Evolutionary conservation across 2,329 filamentous ascomycete species (phyloP), one percentile per base, ranked within the genome.

Genomic region (Trichoderma koningiopsis): DNA sequence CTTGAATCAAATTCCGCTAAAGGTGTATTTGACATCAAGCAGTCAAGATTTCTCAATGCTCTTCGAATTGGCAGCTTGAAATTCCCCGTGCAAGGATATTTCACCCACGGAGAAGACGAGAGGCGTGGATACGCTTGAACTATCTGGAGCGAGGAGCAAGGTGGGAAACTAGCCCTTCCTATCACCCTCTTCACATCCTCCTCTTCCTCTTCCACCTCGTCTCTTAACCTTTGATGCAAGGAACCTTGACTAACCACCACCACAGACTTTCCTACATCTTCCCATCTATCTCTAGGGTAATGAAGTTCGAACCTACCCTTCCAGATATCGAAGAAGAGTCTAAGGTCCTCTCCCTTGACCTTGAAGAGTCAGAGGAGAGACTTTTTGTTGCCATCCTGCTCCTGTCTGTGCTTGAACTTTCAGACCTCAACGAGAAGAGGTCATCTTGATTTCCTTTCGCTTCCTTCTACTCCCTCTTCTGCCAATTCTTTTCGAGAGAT

Each of bases 281-380:
- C 29, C 43, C 13, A 68, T 70, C 59, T 35, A 47, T 35, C 53
- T n/a, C 16, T 27, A 33, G 59, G 47, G n/a, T 24, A 47, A 47
- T 40, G 37, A 33, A 19, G 58, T 43, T 13, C 52, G 22, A 40
- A 55, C 43, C 53, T 40, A 55, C 52, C 53, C 2, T 52, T 35
- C 62, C 57, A 24, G 19, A 10, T 27, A 22, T 19, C 8, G 19
- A 33, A 16, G 33, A 52, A 31, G 40, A 43, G 40, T n/a, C 10
- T 31, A 24, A 43, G 8, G 19, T 59, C 13, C 8, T 29, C 22
- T 11, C n/a, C 16, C 13, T 14, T 33, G 19, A 43, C 4, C 27
- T 33, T 35, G 29, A 33, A n/a, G 57, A 29, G 35, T 19, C 40
- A 13, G 31, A 43, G 22, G 11, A 55, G n/a, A 35, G n/a, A 40